phyloP scores from a whole-genome alignment of 192 early-diverging fungal genomes.

The Physocladia obscura region DNA sequence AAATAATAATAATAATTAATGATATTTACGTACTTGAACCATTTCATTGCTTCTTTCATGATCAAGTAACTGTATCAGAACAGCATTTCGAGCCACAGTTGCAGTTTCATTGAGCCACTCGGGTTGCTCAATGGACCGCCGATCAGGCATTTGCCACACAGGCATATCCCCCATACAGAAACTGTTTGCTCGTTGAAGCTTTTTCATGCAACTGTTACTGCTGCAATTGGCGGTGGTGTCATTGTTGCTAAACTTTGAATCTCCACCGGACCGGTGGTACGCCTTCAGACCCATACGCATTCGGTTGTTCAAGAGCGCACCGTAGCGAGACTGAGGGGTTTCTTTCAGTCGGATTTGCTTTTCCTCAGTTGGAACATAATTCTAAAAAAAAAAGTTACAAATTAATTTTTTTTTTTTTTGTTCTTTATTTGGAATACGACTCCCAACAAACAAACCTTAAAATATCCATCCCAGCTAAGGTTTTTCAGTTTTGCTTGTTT shows the following conservation, averaged over 20 bases:
- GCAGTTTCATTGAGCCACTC: constrained; percentile 25
- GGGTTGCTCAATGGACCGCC: constrained; percentile 16
- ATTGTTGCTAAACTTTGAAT: not conserved
- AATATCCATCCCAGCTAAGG: constrained; percentile 60
- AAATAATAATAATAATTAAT: not conserved
- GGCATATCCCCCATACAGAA: constrained; percentile 28
- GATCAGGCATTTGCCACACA: not conserved
- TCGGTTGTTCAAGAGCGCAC: constrained; percentile 40
- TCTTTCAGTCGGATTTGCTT: constrained; percentile 40
- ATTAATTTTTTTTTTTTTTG: not conserved
- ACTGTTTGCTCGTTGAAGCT: constrained; percentile 28
- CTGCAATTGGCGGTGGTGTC: no score
- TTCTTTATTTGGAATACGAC: not conserved
- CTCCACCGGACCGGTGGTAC: not conserved
- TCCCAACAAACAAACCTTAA: no score
- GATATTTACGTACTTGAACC: constrained; percentile 26
- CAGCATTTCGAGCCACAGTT: constrained; percentile 38
- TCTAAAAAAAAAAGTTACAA: no score
- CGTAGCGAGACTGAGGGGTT: constrained; percentile 43
- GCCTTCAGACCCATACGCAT: constrained; percentile 22
- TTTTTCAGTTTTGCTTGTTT: constrained; percentile 50
- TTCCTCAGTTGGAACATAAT: constrained; percentile 40
- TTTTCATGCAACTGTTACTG: constrained; percentile 25
- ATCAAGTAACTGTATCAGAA: constrained; percentile 37
- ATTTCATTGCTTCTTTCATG: constrained; percentile 35